Conservation (phyloP, 768 basidiomycete species). For the Galerina sulciceps region DNA sequence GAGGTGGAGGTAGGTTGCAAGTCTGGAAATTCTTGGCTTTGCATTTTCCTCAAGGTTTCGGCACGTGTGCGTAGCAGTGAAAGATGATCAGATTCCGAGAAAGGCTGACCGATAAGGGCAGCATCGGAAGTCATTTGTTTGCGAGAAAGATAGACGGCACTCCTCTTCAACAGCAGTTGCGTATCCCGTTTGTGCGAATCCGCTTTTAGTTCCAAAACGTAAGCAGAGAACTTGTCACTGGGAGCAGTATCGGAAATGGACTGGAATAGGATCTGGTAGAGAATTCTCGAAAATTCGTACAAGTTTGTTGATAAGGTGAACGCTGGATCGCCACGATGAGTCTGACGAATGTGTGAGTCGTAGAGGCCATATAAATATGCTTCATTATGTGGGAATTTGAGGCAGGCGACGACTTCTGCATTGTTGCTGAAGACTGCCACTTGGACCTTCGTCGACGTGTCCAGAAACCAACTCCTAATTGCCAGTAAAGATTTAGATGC, state of each 20-base stretch:
- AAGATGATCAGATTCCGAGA: background rate
- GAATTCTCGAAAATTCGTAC: constrained; percentile 7
- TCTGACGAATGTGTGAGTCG: constrained; percentile 18
- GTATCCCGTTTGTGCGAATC: background rate
- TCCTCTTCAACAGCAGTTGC: background rate
- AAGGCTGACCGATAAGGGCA: background rate
- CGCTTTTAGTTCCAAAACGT: constrained; percentile 3
- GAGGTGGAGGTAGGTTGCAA: background rate
- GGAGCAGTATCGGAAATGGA: background rate
- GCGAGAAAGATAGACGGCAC: constrained; percentile 3
- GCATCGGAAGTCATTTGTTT: background rate
- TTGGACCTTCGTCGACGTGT: constrained; percentile 3
- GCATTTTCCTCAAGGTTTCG: background rate
- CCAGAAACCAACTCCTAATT: constrained; percentile 19
- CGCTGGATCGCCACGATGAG: constrained; percentile 16
- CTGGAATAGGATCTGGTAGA: background rate
- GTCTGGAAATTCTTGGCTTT: background rate
- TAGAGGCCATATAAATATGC: constrained; percentile 14
- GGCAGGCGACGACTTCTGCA: constrained; percentile 16
- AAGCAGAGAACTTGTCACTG: background rate
- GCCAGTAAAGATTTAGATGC: background rate
- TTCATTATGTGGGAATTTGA: constrained; percentile 13
- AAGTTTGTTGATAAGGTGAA: constrained; percentile 14
- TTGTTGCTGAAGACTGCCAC: constrained; percentile 13
- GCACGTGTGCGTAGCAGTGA: constrained; percentile 2